Evolutionary conservation across 495 filamentous ascomycete species (phyloP).

Genomic region (Penicillium waksmanii): DNA sequence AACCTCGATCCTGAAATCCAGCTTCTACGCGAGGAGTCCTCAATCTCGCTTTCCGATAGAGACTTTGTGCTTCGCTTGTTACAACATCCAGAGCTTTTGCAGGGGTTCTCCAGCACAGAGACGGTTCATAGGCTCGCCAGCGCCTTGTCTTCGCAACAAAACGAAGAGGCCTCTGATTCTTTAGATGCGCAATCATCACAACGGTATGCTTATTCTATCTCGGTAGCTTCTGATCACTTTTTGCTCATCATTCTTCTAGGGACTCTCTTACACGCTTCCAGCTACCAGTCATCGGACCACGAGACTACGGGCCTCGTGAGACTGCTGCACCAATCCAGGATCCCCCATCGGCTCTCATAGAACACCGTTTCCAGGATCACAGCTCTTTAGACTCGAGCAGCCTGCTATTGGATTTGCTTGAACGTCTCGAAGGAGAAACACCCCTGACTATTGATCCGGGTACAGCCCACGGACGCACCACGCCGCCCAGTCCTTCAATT

Average conservation of each 20-base stretch:
- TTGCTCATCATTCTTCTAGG: not conserved
- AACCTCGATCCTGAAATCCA: not conserved
- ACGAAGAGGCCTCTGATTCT: not conserved
- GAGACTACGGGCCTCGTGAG: constrained; percentile 2
- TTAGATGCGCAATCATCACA: not conserved
- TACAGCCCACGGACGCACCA: not conserved
- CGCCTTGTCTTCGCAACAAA: no score
- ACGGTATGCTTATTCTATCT: not conserved
- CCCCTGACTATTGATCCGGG: not conserved
- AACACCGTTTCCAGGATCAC: not conserved
- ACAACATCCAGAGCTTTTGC: not conserved
- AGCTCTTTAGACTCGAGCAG: not conserved
- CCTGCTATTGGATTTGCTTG: constrained; percentile 14
- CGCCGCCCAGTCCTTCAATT: not conserved
- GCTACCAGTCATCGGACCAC: constrained; percentile 9
- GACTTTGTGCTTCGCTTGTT: constrained; percentile 1
- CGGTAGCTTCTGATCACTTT: not conserved
- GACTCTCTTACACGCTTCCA: constrained; percentile 8
- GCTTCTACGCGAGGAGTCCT: not conserved
- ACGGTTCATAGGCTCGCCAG: not conserved
- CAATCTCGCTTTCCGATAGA: not conserved
- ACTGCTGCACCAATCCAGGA: not conserved
- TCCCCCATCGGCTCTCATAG: not conserved
- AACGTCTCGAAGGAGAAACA: constrained; percentile 10
- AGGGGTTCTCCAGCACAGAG: not conserved